phyloP scores from a whole-genome alignment of 2,329 filamentous ascomycete species.

The Lasiodiplodia sp. region DNA sequence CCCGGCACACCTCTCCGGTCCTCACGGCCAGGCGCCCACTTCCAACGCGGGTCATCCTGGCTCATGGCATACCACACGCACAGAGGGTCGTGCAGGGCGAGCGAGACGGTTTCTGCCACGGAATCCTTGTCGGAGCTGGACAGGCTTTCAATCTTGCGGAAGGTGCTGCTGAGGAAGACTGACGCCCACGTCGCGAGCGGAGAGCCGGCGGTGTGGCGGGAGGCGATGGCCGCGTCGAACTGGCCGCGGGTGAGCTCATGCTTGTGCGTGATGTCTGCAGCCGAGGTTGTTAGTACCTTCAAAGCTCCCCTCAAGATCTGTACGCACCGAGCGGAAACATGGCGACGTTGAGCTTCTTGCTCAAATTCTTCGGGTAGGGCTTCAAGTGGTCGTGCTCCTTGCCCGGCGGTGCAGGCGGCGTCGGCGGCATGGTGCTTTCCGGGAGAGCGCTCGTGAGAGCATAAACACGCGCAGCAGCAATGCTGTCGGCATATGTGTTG shows the following conservation, averaged over 20 bases:
- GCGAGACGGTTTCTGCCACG: constrained; percentile 45
- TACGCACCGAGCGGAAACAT: constrained; percentile 54
- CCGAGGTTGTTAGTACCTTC: background rate
- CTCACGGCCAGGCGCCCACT: background rate
- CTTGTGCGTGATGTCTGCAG: constrained; percentile 52
- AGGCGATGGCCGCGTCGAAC: constrained; percentile 43
- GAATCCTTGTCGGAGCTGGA: constrained; percentile 40
- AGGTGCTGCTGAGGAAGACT: constrained; percentile 55
- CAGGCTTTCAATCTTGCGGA: constrained; percentile 53
- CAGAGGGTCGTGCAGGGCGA: constrained; percentile 57
- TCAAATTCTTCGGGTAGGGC: constrained; percentile 52
- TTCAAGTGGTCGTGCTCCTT: constrained; percentile 38
- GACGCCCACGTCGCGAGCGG: constrained; percentile 55
- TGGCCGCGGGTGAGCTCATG: constrained; percentile 52
- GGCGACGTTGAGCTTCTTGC: constrained; percentile 51
- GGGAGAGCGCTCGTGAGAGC: constrained; percentile 66
- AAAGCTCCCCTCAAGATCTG: no score
- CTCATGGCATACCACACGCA: constrained; percentile 46
- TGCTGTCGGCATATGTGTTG: constrained; percentile 85
- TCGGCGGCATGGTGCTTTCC: constrained; percentile 78
- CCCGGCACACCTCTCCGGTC: background rate
- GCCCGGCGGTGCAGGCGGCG: constrained; percentile 53
- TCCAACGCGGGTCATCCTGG: background rate
- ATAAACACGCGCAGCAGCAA: constrained; percentile 57
- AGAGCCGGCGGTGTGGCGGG: constrained; percentile 39